These are phyloP conservation scores for Solanum bulbocastanum DNA, from an alignment of 257 asterid species.

Conservation along the genomic window DNA sequence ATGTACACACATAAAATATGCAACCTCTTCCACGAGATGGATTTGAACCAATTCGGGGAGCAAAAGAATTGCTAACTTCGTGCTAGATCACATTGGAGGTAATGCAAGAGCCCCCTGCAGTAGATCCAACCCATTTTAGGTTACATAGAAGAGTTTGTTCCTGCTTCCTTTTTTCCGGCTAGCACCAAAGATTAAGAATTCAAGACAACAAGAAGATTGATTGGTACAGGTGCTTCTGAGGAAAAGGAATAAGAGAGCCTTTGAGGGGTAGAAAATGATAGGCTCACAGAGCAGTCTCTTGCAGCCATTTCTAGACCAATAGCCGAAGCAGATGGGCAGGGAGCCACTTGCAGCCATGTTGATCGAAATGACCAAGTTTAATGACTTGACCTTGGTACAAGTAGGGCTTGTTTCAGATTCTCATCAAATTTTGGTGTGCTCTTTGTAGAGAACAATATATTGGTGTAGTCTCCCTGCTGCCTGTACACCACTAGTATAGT, in stretches of 20 bases:
- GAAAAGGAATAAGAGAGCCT: not conserved
- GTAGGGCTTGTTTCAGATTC: not conserved
- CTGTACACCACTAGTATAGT: not conserved
- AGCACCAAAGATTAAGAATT: not conserved
- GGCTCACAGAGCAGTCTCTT: not conserved
- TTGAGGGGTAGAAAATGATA: not conserved
- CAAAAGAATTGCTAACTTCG: not conserved
- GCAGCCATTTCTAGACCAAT: not conserved
- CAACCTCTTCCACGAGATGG: not conserved
- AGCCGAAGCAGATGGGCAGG: not conserved
- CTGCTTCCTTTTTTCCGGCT: not conserved
- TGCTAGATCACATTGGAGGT: not conserved
- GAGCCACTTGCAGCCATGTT: not conserved
- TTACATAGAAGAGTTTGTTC: not conserved
- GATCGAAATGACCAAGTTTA: not conserved
- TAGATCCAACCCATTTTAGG: not conserved
- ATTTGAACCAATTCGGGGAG: not conserved
- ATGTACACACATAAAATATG: not conserved
- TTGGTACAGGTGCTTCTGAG: not conserved
- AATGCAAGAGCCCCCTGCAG: not conserved
- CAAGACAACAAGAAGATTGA: not conserved
- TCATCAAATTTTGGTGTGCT: not conserved
- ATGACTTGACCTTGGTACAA: not conserved
- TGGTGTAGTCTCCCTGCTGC: not conserved
- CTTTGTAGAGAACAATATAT: not conserved